Evolutionary conservation across 2,329 filamentous ascomycete genomes (phyloP), one percentile per base, ranked within the genome.

Genomic region (Harringtonia lauricola): DNA sequence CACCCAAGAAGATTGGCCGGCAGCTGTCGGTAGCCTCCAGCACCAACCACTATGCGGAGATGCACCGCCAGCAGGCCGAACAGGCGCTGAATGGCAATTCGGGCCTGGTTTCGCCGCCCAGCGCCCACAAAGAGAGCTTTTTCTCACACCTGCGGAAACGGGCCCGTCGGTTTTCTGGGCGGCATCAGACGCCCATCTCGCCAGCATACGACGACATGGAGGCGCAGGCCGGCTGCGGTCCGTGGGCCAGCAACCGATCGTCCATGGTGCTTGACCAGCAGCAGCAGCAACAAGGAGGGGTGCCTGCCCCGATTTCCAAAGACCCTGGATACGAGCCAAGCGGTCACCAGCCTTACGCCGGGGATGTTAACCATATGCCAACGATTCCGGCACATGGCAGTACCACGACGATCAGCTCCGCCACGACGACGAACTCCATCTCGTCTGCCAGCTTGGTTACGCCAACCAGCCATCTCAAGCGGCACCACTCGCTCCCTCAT

Each of bases 91-190:
- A 88, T 58, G 92, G 89, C 42, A 81, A 83, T 55, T 76, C 74
- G 29, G 84, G 81, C 19, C 68, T 89, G 21, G 79, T 76, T 15
- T 92, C 87, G 7, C 86, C 88, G 4, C 79, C 82, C 0, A 81
- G 75, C 54, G 85, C 76, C 17, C 85, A 88, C 45, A 94, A 94
- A 58, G 92, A 98, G 62, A 87, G 92, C 62, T 98, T 98, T 70
- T 98, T 98, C 65, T 96, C 92, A 1, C 92, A 98, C 59, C 73
- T 98, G 8, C 79, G 92, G 45, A 98, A 98, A 64, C 82, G 90
- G 41, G 92, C 94, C 24, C 79, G 92, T 53, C 77, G 92, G 52
- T 81, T 98, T 48, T 98, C 92, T 22, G 92, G 92, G 38, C 81
- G 90, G 45, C 88, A 95, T 57, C 86, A 90, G 59, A 81, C 80